Percentiles rank a stretch among this genome's conserved stretches.
phyloP scores from a whole-genome alignment of 2,329 filamentous ascomycete genomes.

The Raffaelea ambrosiae region DNA sequence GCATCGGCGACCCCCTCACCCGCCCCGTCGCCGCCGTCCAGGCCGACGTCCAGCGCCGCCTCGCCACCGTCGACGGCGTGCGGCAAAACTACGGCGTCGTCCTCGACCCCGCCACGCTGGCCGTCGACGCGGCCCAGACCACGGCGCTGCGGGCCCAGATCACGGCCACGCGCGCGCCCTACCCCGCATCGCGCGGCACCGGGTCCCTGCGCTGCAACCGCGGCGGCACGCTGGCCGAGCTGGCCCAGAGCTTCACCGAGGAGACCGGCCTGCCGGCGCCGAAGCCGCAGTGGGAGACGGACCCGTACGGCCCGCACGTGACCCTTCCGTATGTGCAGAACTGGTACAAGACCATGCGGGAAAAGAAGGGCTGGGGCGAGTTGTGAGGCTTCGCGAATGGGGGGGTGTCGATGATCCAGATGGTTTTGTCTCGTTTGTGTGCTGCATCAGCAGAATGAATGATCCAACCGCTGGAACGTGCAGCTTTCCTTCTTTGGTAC shows the following conservation, averaged over 20 bases:
- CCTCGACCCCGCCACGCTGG: constrained; percentile 24
- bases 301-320: constrained; percentile 36
- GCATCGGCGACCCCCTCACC: constrained; percentile 35
- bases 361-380: too few species aligned
- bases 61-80: constrained; percentile 34
- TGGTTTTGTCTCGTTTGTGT: too few species aligned
- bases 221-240: constrained; percentile 30
- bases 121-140: constrained; percentile 27
- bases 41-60: constrained; percentile 32
- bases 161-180: constrained; percentile 12
- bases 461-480: too few species aligned
- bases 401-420: too few species aligned
- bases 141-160: constrained; percentile 23
- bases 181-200: too few species aligned
- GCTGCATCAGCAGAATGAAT: too few species aligned
- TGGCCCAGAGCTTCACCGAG: constrained; percentile 24
- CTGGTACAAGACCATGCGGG: constrained; percentile 33
- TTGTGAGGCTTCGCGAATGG: too few species aligned
- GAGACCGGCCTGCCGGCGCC: constrained; percentile 35
- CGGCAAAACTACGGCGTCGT: constrained; percentile 35
- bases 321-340: constrained; percentile 30
- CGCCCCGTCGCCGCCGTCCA: constrained; percentile 33
- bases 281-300: constrained; percentile 31
- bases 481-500: too few species aligned
- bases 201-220: constrained; percentile 26